Base-by-base conservation (phyloP, 305 asterid species). In the Fraxinus velutina region DNA sequence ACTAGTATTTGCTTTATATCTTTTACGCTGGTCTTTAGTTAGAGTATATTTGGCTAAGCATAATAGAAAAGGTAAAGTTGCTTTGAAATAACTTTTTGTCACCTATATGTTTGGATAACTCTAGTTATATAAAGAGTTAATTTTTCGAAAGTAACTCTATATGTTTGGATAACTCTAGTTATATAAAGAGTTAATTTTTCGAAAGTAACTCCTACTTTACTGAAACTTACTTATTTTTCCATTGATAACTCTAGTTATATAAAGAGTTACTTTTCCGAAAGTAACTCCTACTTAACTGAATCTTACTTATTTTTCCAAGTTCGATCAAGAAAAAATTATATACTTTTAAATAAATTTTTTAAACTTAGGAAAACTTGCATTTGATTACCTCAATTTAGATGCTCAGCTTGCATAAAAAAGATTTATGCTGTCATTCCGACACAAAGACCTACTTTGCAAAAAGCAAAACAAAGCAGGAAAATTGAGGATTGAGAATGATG, bases 1-100 rank as follows among this genome's bases (percentile, higher is more conserved):
- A 60, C 78, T 32, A 76, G 77, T 60, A 70, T 17, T 29, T 82
- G 79, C 76, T 80, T 77, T 81, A 75, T 68, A 34, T 82, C 44
- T 33, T 76, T 29, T 12, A 44, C 24, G 4, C 76, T 77, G 24
- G 30, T 81, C 78, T 80, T 34, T 77, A 30, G 52, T 60, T 47
- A 24, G 19, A 66, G 73, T 2, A 66, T 66, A 12, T 66, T 12
- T 66, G 73, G 73, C 73, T 10, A 21, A 66, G 36, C 36, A 22
- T 66, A 66, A n/a, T 19, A 60, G 24, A 64, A 64, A 66, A 10
- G 36, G 17, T 9, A 27, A 22, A 66, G 32, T 2, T 24, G 5
- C 75, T 29, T 70, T 30, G 75, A 30, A 70, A 5, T 70, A 15
- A 70, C 42, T 70, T 70, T 66, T 70, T 30, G 39, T 19, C 22